Evolutionary conservation across 768 basidiomycete genomes (phyloP).

Genomic region (Tylopilus subfusipes): DNA sequence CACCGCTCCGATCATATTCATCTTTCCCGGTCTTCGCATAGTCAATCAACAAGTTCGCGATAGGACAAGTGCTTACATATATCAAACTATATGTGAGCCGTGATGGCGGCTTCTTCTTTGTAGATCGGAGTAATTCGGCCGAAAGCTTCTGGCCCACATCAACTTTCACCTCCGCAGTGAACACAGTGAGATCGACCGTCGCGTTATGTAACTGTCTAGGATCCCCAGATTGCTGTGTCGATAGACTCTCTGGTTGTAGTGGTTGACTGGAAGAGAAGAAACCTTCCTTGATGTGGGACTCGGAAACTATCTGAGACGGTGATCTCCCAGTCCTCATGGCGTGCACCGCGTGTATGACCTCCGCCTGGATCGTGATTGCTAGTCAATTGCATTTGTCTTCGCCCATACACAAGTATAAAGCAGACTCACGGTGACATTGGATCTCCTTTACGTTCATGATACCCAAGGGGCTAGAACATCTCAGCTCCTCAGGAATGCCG

Average conservation of each 20-base stretch:
- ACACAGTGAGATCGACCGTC: conserved; percentile 27
- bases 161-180: conserved; percentile 15
- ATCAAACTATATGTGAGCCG: conserved; percentile 1
- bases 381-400: background rate
- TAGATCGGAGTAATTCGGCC: too few relatives aligned
- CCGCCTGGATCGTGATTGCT: conserved; percentile 76
- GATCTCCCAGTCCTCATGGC: background rate
- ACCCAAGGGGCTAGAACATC: conserved; percentile 47
- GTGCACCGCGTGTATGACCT: conserved; percentile 66
- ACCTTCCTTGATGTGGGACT: background rate
- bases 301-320: background rate
- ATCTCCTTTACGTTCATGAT: conserved; percentile 66
- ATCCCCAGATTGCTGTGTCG: too few relatives aligned
- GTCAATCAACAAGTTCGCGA: too few relatives aligned
- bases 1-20: too few relatives aligned
- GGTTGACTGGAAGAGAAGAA: background rate
- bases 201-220: too few relatives aligned
- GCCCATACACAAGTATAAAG: too few relatives aligned
- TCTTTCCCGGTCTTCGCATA: conserved; percentile 3
- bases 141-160: background rate
- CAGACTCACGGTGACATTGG: conserved; percentile 32
- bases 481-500: conserved; percentile 35
- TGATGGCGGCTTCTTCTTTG: conserved; percentile 4
- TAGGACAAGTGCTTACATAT: too few relatives aligned
- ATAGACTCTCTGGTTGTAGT: too few relatives aligned